Conservation (phyloP, 495 filamentous ascomycete genomes). For the Penicillium goetzii region DNA sequence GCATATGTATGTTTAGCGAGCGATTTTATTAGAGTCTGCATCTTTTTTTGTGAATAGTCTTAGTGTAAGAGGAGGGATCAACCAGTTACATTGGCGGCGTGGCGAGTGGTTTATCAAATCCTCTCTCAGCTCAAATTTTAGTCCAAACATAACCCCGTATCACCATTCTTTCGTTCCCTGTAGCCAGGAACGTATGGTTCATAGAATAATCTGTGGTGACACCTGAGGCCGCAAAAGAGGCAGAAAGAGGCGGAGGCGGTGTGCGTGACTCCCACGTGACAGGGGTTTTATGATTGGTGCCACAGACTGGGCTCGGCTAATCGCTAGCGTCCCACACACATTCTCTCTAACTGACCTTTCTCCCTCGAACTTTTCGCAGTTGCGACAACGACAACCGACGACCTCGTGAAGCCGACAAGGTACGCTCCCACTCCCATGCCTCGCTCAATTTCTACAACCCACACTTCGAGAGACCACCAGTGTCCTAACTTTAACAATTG, state of each 20-base stretch:
- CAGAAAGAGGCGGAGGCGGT: conserved; percentile 15
- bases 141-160: neutral
- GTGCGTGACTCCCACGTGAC: neutral
- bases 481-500: conserved; percentile 16
- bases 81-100: neutral
- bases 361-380: conserved; percentile 47
- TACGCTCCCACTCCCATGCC: conserved; percentile 35
- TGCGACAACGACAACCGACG: conserved; percentile 55
- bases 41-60: neutral
- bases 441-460: neutral
- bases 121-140: neutral
- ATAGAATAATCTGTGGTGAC: neutral
- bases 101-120: neutral
- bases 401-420: conserved; percentile 56
- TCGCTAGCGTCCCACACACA: conserved; percentile 55
- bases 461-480: neutral
- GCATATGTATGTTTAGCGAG: conserved; percentile 9
- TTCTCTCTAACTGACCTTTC: conserved; percentile 39
- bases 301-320: conserved; percentile 46
- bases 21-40: neutral
- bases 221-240: neutral
- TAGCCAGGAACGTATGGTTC: neutral
- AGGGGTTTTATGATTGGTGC: conserved; percentile 19
- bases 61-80: neutral
- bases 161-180: neutral